These are phyloP conservation scores for Penicillium herquei DNA, from an alignment of 495 filamentous ascomycete species.

Conservation along the genomic window DNA sequence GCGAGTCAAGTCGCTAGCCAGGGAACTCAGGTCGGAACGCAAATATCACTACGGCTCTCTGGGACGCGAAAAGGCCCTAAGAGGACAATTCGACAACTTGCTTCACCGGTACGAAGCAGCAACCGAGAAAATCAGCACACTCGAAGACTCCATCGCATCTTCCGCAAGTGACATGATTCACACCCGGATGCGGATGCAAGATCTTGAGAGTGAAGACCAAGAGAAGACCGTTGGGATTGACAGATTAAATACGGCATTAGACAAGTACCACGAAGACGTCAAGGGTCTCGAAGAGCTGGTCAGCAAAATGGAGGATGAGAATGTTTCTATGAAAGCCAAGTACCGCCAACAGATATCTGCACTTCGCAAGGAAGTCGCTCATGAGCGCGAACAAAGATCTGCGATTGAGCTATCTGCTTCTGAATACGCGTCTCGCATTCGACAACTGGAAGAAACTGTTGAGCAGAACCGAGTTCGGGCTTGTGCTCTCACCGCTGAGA, in stretches of 20 bases:
- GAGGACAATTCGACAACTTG: conserved; percentile 42
- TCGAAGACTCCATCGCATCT: conserved; percentile 56
- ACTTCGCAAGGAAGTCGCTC: conserved; percentile 36
- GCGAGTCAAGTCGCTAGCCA: conserved; percentile 37
- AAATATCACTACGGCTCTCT: conserved; percentile 29
- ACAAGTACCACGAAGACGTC: conserved; percentile 64
- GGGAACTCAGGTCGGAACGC: conserved; percentile 33
- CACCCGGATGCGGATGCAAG: conserved; percentile 42
- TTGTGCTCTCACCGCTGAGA: conserved; percentile 32
- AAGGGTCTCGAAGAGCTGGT: conserved; percentile 61
- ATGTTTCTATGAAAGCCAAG: conserved; percentile 29
- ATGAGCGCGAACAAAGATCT: conserved; percentile 35
- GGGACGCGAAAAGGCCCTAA: conserved; percentile 36
- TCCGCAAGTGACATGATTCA: conserved; percentile 51
- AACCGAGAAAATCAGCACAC: conserved; percentile 44
- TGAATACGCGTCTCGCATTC: conserved; percentile 34
- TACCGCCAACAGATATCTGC: conserved; percentile 38
- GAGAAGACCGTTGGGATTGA: conserved; percentile 60
- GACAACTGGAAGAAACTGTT: conserved; percentile 38
- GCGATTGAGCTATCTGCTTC: conserved; percentile 36
- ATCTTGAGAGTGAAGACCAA: conserved; percentile 50
- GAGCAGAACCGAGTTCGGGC: conserved; percentile 37
- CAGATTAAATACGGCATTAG: conserved; percentile 59
- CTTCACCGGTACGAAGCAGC: conserved; percentile 38
- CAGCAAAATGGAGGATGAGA: conserved; percentile 56